Base-by-base conservation (phyloP, 306 rosid species). In the Gillenia trifoliata region DNA sequence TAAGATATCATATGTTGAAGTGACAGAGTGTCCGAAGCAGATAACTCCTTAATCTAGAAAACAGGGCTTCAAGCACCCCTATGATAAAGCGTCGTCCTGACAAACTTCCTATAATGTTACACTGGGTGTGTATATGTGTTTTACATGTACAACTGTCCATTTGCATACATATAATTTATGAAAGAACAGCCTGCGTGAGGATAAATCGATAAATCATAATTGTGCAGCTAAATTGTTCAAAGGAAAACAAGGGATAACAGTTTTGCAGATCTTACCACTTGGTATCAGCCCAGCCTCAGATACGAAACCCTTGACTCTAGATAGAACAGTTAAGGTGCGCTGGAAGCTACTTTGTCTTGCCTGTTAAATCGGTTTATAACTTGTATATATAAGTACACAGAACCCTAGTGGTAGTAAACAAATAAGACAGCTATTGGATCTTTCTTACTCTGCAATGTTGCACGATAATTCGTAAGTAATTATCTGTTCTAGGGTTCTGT, bases 291-390 rank as follows among this genome's bases (percentile, higher is more conserved):
- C 85, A 20, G 76, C 71, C 82, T 81, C 75, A n/a, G 80, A 76
- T 45, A 94, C 68, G 55, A 74, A 85, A 77, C 71, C 74, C 78
- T 83, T 82, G 74, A 90, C 88, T 86, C 96, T 84, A 65, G 89
- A 87, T 68, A 94, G 79, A 57, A 88, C 86, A 6, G 87, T 82
- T 81, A 90, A 83, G 28, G 90, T 83, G 72, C 89, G 90, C 77
- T 94, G 96, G 72, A 77, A 91, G 52, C 89, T 26, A 64, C 79
- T 86, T 82, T 91, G 97, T 45, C 84, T 84, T 77, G 93, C 98
- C 98, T 94, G 89, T 43, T 69, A 79, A 52, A 66, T 30, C 45
- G 38, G 41, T 73, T 62, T 29, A 66, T 30, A 57, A 80, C 60
- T 75, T 71, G 33, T 23, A 65, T 28, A 61, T 8, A 30, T 64